These are phyloP conservation scores for Ceratocystis papillata DNA, from an alignment of 2,329 filamentous ascomycete genomes.

Conservation along the genomic window DNA sequence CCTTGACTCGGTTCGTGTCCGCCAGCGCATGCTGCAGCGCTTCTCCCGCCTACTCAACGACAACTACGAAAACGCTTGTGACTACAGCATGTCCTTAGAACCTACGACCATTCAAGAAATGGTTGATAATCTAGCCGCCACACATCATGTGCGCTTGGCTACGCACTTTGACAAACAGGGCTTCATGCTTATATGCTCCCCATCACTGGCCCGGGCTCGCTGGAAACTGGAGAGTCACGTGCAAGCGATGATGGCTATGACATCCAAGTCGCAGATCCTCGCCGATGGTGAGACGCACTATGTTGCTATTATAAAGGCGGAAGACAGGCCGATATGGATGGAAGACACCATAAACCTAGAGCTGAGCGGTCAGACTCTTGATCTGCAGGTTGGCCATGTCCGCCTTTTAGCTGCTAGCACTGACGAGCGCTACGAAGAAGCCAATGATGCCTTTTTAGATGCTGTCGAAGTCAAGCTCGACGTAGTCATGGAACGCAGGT, in stretches of 20 bases:
- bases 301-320: constrained; percentile 58
- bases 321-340: constrained; percentile 68
- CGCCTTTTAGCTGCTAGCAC: constrained; percentile 83
- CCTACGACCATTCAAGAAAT: constrained; percentile 61
- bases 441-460: constrained; percentile 66
- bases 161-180: constrained; percentile 57
- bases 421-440: constrained; percentile 63
- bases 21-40: constrained; percentile 90
- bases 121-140: constrained; percentile 66
- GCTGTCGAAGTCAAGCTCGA: constrained; percentile 76
- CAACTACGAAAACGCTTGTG: constrained; percentile 91
- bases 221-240: constrained; percentile 60
- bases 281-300: constrained; percentile 42
- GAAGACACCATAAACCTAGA: constrained; percentile 62
- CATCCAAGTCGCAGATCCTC: constrained; percentile 40
- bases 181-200: constrained; percentile 75
- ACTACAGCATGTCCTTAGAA: constrained; percentile 72
- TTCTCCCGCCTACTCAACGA: constrained; percentile 86
- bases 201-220: constrained; percentile 50
- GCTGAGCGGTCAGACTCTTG: constrained; percentile 66
- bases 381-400: constrained; percentile 76
- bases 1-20: constrained; percentile 87
- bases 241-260: constrained; percentile 69
- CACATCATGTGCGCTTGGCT: constrained; percentile 79
- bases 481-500: constrained; percentile 80